Evolutionary conservation across 2,329 filamentous ascomycete species (phyloP).

Genomic region (Aureobasidium uvarum): DNA sequence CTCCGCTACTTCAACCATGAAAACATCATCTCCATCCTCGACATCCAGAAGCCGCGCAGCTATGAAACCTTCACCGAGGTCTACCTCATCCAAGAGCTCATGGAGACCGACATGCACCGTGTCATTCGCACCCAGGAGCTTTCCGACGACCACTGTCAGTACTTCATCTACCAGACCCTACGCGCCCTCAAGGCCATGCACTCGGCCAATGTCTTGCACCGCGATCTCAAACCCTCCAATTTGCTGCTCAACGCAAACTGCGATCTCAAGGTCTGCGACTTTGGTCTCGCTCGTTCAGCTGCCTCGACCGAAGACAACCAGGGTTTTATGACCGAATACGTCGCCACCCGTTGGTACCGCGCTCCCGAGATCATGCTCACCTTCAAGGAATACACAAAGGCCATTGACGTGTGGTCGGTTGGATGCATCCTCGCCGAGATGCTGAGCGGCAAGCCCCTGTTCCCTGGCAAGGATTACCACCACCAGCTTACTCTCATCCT

Average conservation of each 20-base stretch:
- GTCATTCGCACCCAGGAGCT: slow-evolving; percentile 98
- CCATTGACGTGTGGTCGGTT: slow-evolving; percentile 98
- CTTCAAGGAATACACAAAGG: slow-evolving; percentile 99
- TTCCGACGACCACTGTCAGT: slow-evolving; percentile 98
- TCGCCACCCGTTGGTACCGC: slow-evolving; percentile 98
- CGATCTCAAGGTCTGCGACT: slow-evolving; percentile 98
- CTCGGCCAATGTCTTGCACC: slow-evolving; percentile 95
- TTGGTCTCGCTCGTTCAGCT: slow-evolving; percentile 86
- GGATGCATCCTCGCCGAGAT: slow-evolving; percentile 98
- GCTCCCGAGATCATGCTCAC: slow-evolving; percentile 99
- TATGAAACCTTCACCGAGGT: slow-evolving; percentile 97
- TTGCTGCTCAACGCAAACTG: slow-evolving; percentile 97
- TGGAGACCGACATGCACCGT: slow-evolving; percentile 99
- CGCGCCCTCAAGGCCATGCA: slow-evolving; percentile 99
- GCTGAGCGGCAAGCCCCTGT: slow-evolving; percentile 96
- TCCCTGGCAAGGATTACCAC: slow-evolving; percentile 98
- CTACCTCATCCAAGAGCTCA: slow-evolving; percentile 97
- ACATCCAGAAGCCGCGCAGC: slow-evolving; percentile 96
- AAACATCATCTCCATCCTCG: slow-evolving; percentile 99
- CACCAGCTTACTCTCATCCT: slow-evolving; percentile 97
- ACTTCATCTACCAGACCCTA: slow-evolving; percentile 99
- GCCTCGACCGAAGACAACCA: slow-evolving; percentile 98
- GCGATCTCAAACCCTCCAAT: slow-evolving; percentile 97
- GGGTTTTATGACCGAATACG: slow-evolving; percentile 99
- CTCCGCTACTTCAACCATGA: slow-evolving; percentile 99